Evolutionary conservation across 768 basidiomycete genomes (phyloP).

Genomic region (Phlegmacium glaucopus): DNA sequence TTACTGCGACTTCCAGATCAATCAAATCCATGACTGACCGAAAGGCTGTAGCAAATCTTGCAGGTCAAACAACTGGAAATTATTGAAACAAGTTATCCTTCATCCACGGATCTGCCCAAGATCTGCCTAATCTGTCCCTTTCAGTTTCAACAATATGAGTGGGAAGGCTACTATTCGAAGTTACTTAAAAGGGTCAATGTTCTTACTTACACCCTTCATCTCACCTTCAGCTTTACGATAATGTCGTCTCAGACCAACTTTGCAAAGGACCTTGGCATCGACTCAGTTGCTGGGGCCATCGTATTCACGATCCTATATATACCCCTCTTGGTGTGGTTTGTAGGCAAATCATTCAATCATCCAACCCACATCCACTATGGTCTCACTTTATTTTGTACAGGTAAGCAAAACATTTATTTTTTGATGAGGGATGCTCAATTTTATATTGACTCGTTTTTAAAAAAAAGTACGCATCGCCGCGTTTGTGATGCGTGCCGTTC

Average conservation of each 20-base stretch:
- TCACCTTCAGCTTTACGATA: too few relatives aligned
- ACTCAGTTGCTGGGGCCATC: constrained; percentile 30
- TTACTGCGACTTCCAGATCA: too few relatives aligned
- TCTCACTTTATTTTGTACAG: constrained; percentile 35
- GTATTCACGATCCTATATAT: constrained; percentile 34
- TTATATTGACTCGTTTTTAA: neutral
- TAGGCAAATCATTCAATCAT: constrained; percentile 25
- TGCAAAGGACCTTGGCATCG: constrained; percentile 28
- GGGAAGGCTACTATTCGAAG: too few relatives aligned
- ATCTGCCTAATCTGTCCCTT: too few relatives aligned
- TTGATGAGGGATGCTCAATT: neutral
- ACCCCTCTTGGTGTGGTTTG: constrained; percentile 28
- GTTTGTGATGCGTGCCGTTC: constrained; percentile 36
- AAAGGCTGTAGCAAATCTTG: too few relatives aligned
- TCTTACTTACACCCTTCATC: too few relatives aligned
- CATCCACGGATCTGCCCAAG: too few relatives aligned
- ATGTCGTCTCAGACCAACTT: constrained; percentile 25
- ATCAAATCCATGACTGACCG: too few relatives aligned
- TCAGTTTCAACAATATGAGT: too few relatives aligned
- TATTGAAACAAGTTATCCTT: too few relatives aligned
- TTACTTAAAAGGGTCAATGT: too few relatives aligned
- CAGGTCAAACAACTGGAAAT: too few relatives aligned
- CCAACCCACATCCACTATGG: constrained; percentile 32
- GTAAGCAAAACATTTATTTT: constrained; percentile 22
- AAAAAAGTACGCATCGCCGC: constrained; percentile 42